Base-by-base conservation (phyloP, 768 basidiomycete genomes). In the Pulveroboletus sp. region DNA sequence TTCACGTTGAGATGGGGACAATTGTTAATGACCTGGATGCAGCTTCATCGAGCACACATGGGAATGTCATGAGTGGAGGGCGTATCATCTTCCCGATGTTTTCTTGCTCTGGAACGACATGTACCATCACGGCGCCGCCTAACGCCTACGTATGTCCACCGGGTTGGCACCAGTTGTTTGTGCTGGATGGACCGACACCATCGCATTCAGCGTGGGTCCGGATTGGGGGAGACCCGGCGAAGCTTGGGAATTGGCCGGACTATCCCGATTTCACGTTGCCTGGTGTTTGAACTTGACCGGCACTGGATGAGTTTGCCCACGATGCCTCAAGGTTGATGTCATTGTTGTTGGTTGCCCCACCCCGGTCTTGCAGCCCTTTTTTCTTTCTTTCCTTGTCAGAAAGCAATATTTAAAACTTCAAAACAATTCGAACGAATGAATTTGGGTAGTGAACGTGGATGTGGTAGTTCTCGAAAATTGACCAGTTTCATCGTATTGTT, bases 81-180 rank as follows among this genome's bases (percentile, higher is more conserved):
- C 76, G 85, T 47, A 81, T 79, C 2, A 69, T 90, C 57, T 89
- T 89, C 73, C 85, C 92, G 5, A 77, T 74, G 14, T 85, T 92
- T 63, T 72, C 77, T 7, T 86, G 82, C 64, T 59, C 76, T 1
- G 89, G 84, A 14, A 83, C 77, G 42, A 81, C 78, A 1, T 86
- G 93, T 59, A 84, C 83, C 7, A 84, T 96, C 58, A 79, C 80
- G 6, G 84, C 88, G 0, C 89, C 89, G 9, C 88, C 88, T 0
- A 82, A 88, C 57, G 69, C 78, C 8, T 70, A 71, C 55, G 71
- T 90, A 9, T 80, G 78, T 15, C 87, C 89, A 14, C 89, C 88
- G 0, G 84, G 81, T 6, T 90, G 88, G 83, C 79, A 83, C 49
- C 83, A 86, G 62, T 60, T 91, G 9, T 91, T 84, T 62, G 73